Base-by-base conservation (phyloP, 495 filamentous ascomycete genomes). In the Sphaerosporella brunnea region DNA sequence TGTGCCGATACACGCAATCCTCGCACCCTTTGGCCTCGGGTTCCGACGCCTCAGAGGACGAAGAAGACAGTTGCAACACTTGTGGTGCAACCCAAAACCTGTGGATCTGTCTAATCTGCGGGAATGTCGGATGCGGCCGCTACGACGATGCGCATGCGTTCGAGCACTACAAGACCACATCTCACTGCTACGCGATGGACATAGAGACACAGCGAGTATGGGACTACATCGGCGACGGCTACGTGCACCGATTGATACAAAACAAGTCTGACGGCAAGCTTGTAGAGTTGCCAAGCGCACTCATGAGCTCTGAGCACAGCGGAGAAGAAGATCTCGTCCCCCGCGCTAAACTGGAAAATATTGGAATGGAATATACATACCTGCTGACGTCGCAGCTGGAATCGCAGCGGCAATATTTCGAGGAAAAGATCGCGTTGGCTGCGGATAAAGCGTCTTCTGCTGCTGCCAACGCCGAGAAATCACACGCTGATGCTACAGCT, bases 101-200 rank as follows among this genome's bases (percentile, higher is more conserved):
- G 37, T 97, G 90, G 90, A 85, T 61, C 44, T 73, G 70, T 60
- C 70, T 97, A 9, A 90, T 97, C 52, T 97, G 90, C 62, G 90
- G 90, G 26, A 83, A 78, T 48, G 77, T 93, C 5, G 90, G 90
- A 4, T 97, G 90, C 58, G 90, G 90, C 8, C 75, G 90, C 23
- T 97, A 97, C 61, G 88, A 93, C 59, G 75, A 75, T 20, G 92
- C 84, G 1, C 90, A 97, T 61, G 90, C 90, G 24, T 94, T 88
- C 61, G 77, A 79, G 9, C 90, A 97, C 66, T 97, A 82, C 71
- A 84, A 93, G 65, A 71, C 82, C 38, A 92, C 83, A 2, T 71
- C 72, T 0, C 90, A 97, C 63, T 82, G 76, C 49, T 97, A 92
- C 59, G 82, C 85, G 39, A 79, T 97, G 66, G 92, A 97, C 59